phyloP scores from a whole-genome alignment of 257 asterid genomes.

The Fraxinus anomala region DNA sequence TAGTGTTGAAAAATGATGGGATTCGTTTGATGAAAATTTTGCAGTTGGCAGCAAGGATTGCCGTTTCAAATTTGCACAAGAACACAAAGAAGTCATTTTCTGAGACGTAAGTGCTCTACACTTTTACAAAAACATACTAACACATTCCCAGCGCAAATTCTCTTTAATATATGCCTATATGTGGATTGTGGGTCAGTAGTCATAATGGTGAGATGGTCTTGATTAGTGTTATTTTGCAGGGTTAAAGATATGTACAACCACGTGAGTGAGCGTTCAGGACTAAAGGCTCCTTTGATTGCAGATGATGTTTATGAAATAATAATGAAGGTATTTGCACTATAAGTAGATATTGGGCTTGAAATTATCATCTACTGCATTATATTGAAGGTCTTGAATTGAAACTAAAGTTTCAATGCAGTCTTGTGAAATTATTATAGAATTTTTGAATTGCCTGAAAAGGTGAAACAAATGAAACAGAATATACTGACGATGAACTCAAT shows the following conservation, averaged over 20 bases:
- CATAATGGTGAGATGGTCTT: not conserved
- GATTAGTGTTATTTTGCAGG: constrained; percentile 36
- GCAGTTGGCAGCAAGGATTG: constrained; percentile 99
- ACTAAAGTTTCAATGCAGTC: not conserved
- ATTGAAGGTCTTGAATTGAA: not conserved
- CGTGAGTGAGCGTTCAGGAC: constrained; percentile 82
- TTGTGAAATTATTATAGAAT: not conserved
- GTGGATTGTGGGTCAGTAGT: not conserved
- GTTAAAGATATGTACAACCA: constrained; percentile 83
- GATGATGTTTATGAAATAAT: constrained; percentile 85
- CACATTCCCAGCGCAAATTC: not conserved
- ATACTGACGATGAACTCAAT: not conserved
- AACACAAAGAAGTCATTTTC: constrained; percentile 93
- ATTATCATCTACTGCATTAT: not conserved
- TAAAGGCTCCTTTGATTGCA: constrained; percentile 76
- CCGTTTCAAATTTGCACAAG: constrained; percentile 95
- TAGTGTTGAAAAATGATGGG: not conserved
- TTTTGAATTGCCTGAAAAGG: not conserved
- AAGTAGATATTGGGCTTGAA: not conserved
- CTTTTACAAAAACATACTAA: not conserved
- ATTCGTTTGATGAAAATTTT: constrained; percentile 4
- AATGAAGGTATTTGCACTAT: constrained; percentile 60
- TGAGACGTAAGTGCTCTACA: constrained; percentile 69
- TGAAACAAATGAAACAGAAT: not conserved
- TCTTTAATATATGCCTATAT: too few species aligned